Conservation (phyloP, 768 basidiomycete genomes). For the Lenzites betulinus region DNA sequence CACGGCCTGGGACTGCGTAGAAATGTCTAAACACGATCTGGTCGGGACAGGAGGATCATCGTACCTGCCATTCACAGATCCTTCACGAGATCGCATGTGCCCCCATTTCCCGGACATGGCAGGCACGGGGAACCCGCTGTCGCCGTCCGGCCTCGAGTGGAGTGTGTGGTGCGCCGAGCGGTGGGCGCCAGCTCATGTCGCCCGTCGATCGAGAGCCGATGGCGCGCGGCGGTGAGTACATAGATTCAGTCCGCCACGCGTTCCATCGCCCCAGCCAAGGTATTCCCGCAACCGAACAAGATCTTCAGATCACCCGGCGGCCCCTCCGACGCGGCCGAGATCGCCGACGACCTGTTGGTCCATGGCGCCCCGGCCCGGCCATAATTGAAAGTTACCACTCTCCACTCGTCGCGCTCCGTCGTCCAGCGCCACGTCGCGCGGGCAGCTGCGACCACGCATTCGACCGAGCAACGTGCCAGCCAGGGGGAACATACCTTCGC, state of each 20-base stretch:
- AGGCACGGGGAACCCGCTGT: background rate
- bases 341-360: constrained; percentile 21
- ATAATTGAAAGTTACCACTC: background rate
- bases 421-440: too few species aligned
- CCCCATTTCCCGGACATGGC: background rate
- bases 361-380: constrained; percentile 5
- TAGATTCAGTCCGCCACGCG: constrained; percentile 2
- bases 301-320: constrained; percentile 12
- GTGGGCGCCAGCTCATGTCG: too few species aligned
- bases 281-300: constrained; percentile 12
- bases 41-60: background rate
- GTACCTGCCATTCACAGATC: constrained; percentile 4
- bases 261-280: constrained; percentile 3
- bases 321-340: constrained; percentile 10
- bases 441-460: too few species aligned
- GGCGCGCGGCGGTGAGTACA: background rate
- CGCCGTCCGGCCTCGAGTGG: too few species aligned
- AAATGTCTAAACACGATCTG: too few species aligned
- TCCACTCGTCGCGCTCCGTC: too few species aligned
- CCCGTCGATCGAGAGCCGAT: constrained; percentile 6
- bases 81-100: constrained; percentile 6
- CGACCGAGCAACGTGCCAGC: too few species aligned
- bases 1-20: too few species aligned
- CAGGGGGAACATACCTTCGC: too few species aligned
- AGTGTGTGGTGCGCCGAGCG: too few species aligned